Base-by-base conservation (phyloP, 1,139 yeast genomes). In the Candida gigantensis region DNA sequence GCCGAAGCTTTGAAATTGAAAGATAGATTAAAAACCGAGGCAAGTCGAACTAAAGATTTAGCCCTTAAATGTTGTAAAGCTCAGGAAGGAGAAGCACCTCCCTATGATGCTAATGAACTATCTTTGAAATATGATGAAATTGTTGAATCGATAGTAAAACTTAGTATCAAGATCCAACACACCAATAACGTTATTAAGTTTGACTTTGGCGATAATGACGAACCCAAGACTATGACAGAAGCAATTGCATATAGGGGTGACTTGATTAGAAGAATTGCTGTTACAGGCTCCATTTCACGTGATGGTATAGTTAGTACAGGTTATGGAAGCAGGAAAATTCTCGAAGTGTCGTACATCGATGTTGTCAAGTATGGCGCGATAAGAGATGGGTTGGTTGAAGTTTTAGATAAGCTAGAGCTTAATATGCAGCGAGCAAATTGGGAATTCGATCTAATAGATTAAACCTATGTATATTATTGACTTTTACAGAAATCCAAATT, bases 371-470 rank as follows among this genome's bases (percentile, higher is more conserved):
- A 35, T 21, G 14, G 30, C 5, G 28, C 14, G 7, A n/a, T 23
- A n/a, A 11, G 32, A 16, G 3, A 23, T 4, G 16, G 25, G 6
- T 3, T 30, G 10, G 3, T 3, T 2, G 8, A 24, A 5, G 16
- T 25, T 5, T 8, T 20, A 15, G 18, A 11, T 8, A 5, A 26
- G 5, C 19, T 34, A 12, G 20, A 24, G 7, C 8, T 29, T 3
- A n/a, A 10, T 14, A 24, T 34, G 14, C 37, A 34, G 24, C 8
- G 20, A 11, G 33, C 28, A 26, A 34, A 34, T 14, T 20, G 24
- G 29, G 28, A 43, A 24, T 32, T 28, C 36, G 34, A 36, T 19
- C 26, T 32, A 32, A 33, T 31, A 27, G 35, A 42, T 20, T 20
- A 20, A 20, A n/a, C n/a, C n/a, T n/a, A n/a, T n/a, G n/a, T n/a